Evolutionary conservation across 148 eudicot genomes (phyloP), one percentile per base, ranked within the genome.

Genomic region (Simmondsia chinensis): DNA sequence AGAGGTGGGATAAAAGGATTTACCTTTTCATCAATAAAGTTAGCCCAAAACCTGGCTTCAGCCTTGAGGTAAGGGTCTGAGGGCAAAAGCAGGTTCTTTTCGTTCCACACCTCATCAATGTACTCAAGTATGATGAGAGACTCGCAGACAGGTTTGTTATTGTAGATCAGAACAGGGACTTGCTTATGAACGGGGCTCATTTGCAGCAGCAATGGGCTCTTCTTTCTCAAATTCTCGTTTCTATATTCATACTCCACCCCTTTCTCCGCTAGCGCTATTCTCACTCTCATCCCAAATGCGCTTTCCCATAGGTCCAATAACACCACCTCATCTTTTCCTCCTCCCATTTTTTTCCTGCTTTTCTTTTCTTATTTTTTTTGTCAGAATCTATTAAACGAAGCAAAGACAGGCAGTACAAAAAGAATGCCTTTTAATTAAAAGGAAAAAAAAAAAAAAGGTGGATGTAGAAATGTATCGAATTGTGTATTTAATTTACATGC

Each of bases 1-100:
- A n/a, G n/a, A n/a, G n/a, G n/a, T n/a, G n/a, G n/a, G n/a, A n/a
- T n/a, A n/a, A 33, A 18, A 38, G 21, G 43, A 8, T 28, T n/a
- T 52, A 61, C 69, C 75, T 57, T 73, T 43, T 73, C 71, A 51
- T 80, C 89, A 16, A 70, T 22, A 45, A 33, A 76, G 38, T 81
- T 69, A 30, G 63, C 73, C 89, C 77, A 81, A 27, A 76, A 76
- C 26, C 89, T 65, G 9, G 80, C 80, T 19, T 48, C 63, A 16
- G 83, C 68, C 29, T 61, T 47, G 20, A 46, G 33, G 9, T 64
- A 64, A 33, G 80, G 76, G 29, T 81, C 67, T n/a, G 55, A 39
- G 1, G 74, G 80, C 50, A 81, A 30, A 24, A 77, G 50, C 3
- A 54, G 56, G 21, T 56, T 4, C 16, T 41, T 57, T 6, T 60